Conservation (phyloP, 495 filamentous ascomycete genomes). For the Hypomontagnella submonticulosa region DNA sequence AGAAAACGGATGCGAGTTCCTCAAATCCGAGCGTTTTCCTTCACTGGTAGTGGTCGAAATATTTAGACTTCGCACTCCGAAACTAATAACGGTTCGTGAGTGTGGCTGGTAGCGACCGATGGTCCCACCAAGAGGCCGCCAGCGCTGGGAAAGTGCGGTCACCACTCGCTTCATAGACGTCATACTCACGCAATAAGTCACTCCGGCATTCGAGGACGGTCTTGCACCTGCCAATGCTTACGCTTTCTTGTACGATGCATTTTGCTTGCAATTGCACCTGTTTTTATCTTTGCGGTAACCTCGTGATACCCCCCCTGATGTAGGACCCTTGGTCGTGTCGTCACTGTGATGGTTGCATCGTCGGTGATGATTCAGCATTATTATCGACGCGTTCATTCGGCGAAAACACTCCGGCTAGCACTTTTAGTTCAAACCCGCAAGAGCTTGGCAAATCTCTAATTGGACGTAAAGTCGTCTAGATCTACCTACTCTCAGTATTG, state of each 20-base stretch:
- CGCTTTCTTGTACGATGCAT: too few species aligned
- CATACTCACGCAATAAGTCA: conserved; percentile 22
- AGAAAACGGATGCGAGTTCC: not conserved
- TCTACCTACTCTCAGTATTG: too few species aligned
- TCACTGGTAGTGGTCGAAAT: not conserved
- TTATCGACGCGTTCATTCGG: conserved; percentile 24
- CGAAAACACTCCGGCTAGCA: not conserved
- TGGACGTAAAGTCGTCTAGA: too few species aligned
- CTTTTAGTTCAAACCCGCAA: not conserved
- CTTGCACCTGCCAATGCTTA: too few species aligned
- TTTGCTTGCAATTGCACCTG: conserved; percentile 4
- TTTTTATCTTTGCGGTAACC: conserved; percentile 21
- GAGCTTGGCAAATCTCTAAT: too few species aligned
- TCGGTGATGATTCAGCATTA: conserved; percentile 28
- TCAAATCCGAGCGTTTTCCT: not conserved
- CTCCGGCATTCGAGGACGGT: not conserved
- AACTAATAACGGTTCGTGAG: not conserved
- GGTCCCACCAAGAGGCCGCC: conserved; percentile 3
- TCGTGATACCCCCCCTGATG: too few species aligned
- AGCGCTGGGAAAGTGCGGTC: conserved; percentile 17
- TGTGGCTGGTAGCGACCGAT: not conserved
- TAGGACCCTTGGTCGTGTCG: conserved; percentile 14
- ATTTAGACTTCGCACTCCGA: not conserved
- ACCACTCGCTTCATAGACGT: conserved; percentile 33
- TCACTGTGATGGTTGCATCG: conserved; percentile 21